Evolutionary conservation across 805 yeast genomes (phyloP).

Genomic region (Candida broadrunensis): DNA sequence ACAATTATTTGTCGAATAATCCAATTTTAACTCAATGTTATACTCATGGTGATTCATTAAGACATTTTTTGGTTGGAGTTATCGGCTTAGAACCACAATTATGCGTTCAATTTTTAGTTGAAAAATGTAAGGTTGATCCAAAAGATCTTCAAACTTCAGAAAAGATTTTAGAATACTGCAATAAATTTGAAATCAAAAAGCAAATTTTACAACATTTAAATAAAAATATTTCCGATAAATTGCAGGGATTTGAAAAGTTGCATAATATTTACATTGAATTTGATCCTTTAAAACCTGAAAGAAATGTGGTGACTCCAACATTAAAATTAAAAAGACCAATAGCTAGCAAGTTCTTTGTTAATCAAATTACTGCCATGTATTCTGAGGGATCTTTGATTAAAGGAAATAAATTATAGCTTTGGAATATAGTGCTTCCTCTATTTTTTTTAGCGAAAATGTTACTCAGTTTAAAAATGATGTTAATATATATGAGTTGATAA

Average conservation of each 20-base stretch:
- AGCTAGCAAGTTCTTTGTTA: constrained; percentile 23
- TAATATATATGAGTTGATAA: too few relatives aligned
- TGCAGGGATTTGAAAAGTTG: constrained; percentile 64
- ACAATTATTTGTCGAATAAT: constrained; percentile 51
- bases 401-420: too few relatives aligned
- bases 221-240: constrained; percentile 19
- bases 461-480: too few relatives aligned
- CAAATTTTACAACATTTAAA: constrained; percentile 38
- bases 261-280: constrained; percentile 50
- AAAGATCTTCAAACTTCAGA: constrained; percentile 12
- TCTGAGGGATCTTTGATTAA: constrained; percentile 27
- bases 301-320: constrained; percentile 68
- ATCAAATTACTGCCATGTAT: constrained; percentile 24
- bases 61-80: constrained; percentile 56
- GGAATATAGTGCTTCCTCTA: too few relatives aligned
- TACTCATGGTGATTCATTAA: constrained; percentile 62
- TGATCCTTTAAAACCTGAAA: constrained; percentile 62
- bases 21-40: constrained; percentile 52
- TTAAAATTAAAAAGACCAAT: constrained; percentile 44
- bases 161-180: constrained; percentile 23
- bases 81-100: constrained; percentile 55
- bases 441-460: too few relatives aligned
- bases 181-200: constrained; percentile 30
- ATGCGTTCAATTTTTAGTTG: constrained; percentile 15
- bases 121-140: constrained; percentile 11